Evolutionary conservation across 108 stramenopile genomes (phyloP).

Genomic region (Conticribra weissflogii): DNA sequence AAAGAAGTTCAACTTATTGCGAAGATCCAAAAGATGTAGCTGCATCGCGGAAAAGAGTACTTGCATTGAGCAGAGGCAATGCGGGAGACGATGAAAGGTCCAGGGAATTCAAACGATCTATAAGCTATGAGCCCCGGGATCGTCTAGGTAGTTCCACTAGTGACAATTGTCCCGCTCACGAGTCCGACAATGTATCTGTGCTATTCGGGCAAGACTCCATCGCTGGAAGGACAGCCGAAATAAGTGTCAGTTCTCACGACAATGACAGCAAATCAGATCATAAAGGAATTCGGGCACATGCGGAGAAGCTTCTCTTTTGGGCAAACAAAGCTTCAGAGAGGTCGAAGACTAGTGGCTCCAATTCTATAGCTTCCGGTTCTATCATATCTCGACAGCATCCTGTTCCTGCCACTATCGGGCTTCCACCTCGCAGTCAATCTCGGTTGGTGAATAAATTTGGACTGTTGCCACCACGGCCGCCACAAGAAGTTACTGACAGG

Average conservation of each 20-base stretch:
- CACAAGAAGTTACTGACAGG: slow-evolving; percentile 12
- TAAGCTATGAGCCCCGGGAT: slow-evolving; percentile 11
- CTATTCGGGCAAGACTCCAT: slow-evolving; percentile 37
- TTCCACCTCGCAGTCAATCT: slow-evolving; percentile 23
- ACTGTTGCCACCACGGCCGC: slow-evolving; percentile 32
- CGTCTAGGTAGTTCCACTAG: slow-evolving; percentile 9
- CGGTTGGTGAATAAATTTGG: neutral
- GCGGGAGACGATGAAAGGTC: slow-evolving; percentile 1
- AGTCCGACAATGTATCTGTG: slow-evolving; percentile 24
- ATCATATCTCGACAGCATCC: slow-evolving; percentile 2
- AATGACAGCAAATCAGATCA: slow-evolving; percentile 28
- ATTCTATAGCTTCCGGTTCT: slow-evolving; percentile 20
- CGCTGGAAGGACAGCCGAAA: neutral
- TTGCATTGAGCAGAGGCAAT: neutral
- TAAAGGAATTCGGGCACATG: slow-evolving; percentile 44
- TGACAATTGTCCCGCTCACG: neutral
- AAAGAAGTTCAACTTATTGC: neutral
- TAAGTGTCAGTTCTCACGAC: neutral
- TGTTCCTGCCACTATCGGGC: slow-evolving; percentile 30
- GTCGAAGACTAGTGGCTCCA: slow-evolving; percentile 2
- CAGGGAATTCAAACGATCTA: slow-evolving; percentile 8
- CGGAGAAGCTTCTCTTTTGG: slow-evolving; percentile 48
- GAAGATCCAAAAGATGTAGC: slow-evolving; percentile 4
- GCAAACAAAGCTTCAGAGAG: slow-evolving; percentile 49
- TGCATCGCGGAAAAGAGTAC: slow-evolving; percentile 1